Evolutionary conservation across 2,329 filamentous ascomycete species (phyloP), one percentile per base, ranked within the genome.

Genomic region (Scolecobasidium constrictum): DNA sequence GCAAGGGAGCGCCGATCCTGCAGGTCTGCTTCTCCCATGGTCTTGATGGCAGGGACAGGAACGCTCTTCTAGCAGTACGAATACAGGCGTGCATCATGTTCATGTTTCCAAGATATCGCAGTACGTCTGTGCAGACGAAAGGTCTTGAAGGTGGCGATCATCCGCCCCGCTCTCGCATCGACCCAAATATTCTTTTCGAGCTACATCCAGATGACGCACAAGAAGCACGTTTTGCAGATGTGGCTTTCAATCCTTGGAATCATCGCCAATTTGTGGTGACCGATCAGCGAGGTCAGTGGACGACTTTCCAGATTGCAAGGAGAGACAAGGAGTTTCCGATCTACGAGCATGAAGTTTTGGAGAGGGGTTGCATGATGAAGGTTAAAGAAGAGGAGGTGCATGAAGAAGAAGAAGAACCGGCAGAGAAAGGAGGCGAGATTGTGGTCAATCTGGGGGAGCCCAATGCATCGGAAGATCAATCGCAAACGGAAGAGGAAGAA

Each of bases 251-350:
- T 48, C 74, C 80, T 0, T 73, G 62, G 56, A 74, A 67, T 45
- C 61, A 66, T 13, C 71, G 75, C 1, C 78, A 83, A 51, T 61
- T 87, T 41, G 78, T 70, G 13, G 65, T 86, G 19, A 65, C 87
- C 15, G 80, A 87, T 51, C 67, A 75, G 40, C 62, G 62, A 23
- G 82, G 81, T 1, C 66, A 64, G 45, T 88, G 83, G 83, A 77
- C 66, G 35, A 58, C 86, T 3, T 86, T 80, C 77, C 69, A 82
- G 47, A 61, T 82, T 18, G 49, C 49, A 43, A 45, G 44, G 31
- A 42, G 47, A 13, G 28, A 40, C 52, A 11, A 64, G 62, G 42
- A 64, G 53, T 47, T 15, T 4, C 40, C 31, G 18, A 2, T n/a
- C 3, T 22, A 36, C 13, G 15, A 6, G 6, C 13, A 15, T 4